phyloP scores from a whole-genome alignment of 495 filamentous ascomycete genomes.

The Hypomontagnella monticulosa region DNA sequence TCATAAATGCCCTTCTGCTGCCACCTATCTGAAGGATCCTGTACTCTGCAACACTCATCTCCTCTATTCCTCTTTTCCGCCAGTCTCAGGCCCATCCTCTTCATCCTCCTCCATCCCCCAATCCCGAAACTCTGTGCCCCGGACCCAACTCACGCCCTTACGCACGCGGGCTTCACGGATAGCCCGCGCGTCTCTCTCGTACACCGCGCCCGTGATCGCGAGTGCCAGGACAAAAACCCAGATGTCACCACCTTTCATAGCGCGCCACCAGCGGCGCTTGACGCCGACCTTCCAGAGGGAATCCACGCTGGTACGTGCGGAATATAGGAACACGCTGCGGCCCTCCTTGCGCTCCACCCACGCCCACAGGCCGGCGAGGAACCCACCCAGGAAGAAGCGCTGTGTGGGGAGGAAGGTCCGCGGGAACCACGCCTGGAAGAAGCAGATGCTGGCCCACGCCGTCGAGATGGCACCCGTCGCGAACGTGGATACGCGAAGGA shows the following conservation, averaged over 20 bases:
- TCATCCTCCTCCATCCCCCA: slow-evolving; percentile 55
- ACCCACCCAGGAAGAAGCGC: slow-evolving; percentile 88
- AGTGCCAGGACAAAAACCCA: slow-evolving; percentile 80
- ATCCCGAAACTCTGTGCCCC: slow-evolving; percentile 66
- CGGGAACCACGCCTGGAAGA: slow-evolving; percentile 82
- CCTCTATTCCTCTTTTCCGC: slow-evolving; percentile 28
- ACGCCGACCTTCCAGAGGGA: slow-evolving; percentile 89
- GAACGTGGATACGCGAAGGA: slow-evolving; percentile 76
- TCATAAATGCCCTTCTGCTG: not conserved
- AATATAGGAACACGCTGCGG: slow-evolving; percentile 73
- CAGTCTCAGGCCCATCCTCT: slow-evolving; percentile 36
- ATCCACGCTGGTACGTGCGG: slow-evolving; percentile 76
- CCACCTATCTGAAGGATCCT: no score
- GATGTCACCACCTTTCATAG: slow-evolving; percentile 82
- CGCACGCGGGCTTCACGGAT: slow-evolving; percentile 73
- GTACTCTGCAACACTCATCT: no score
- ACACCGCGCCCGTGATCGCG: slow-evolving; percentile 79
- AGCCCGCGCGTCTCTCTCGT: slow-evolving; percentile 73
- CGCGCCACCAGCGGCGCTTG: slow-evolving; percentile 85
- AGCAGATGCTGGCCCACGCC: slow-evolving; percentile 86
- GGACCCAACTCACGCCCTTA: slow-evolving; percentile 76
- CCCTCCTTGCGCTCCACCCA: slow-evolving; percentile 72
- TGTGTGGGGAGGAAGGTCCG: slow-evolving; percentile 77
- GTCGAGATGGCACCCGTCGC: slow-evolving; percentile 81
- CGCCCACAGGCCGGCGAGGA: slow-evolving; percentile 83